These are phyloP conservation scores for Oropetium thomaeum DNA, from an alignment of 176 grass and related monocot genomes.

Conservation along the genomic window DNA sequence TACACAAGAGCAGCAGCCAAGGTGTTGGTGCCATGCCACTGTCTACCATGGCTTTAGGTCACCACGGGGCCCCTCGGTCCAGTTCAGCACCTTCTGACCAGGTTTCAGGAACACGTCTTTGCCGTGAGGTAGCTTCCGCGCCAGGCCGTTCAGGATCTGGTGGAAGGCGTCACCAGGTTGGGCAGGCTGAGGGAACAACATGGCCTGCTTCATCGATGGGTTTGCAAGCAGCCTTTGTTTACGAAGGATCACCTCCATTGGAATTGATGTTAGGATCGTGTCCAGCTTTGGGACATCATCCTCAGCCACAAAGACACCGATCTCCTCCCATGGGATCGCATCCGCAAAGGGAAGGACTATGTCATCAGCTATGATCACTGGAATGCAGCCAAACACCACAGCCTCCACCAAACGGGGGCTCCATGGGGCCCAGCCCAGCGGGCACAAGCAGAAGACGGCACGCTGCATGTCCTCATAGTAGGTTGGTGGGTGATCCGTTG, in stretches of 20 bases:
- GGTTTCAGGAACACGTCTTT: conserved; percentile 42
- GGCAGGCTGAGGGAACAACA: conserved; percentile 58
- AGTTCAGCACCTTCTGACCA: conserved; percentile 57
- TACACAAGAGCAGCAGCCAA: not conserved
- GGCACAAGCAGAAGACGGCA: conserved; percentile 68
- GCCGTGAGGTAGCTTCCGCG: conserved; percentile 50
- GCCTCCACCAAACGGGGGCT: conserved; percentile 70
- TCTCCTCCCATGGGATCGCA: conserved; percentile 66
- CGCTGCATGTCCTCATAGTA: conserved; percentile 87
- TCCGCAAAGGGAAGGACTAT: conserved; percentile 66
- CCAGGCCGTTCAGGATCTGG: conserved; percentile 63
- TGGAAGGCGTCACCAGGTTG: conserved; percentile 68
- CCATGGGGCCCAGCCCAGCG: conserved; percentile 75
- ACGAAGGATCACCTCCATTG: conserved; percentile 53
- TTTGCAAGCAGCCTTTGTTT: conserved; percentile 69
- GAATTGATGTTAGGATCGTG: conserved; percentile 65
- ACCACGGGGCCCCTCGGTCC: conserved; percentile 59
- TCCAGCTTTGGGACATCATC: conserved; percentile 61
- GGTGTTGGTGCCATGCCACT: not conserved
- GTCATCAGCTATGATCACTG: conserved; percentile 70
- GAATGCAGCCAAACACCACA: conserved; percentile 68
- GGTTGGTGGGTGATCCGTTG: conserved; percentile 57
- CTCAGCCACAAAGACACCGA: conserved; percentile 62
- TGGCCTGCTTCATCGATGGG: conserved; percentile 73
- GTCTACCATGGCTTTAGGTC: conserved; percentile 67